Conservation (phyloP, 768 basidiomycete genomes). For the Collybia mongolica region DNA sequence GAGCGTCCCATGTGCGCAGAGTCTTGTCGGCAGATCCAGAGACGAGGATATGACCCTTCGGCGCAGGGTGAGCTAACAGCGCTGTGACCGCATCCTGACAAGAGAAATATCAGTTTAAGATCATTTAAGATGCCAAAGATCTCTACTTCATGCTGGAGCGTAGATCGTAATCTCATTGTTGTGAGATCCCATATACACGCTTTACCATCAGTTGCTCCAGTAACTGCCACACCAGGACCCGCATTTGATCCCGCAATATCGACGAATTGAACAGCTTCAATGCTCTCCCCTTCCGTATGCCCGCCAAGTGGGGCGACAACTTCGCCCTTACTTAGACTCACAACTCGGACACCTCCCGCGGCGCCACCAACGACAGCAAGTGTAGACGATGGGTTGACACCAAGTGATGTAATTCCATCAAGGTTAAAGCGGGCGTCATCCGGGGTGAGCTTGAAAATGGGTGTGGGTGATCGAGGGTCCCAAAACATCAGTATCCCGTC, state of each 20-base stretch:
- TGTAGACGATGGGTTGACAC: slow-evolving; percentile 81
- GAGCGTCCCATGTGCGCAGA: slow-evolving; percentile 90
- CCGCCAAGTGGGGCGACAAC: slow-evolving; percentile 77
- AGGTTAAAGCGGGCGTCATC: slow-evolving; percentile 74
- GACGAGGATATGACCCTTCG: slow-evolving; percentile 75
- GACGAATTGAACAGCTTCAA: slow-evolving; percentile 84
- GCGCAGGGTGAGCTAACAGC: slow-evolving; percentile 69
- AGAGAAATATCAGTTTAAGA: slow-evolving; percentile 4
- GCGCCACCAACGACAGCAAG: slow-evolving; percentile 91
- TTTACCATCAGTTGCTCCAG: slow-evolving; percentile 92
- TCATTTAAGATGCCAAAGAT: not conserved
- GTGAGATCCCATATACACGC: slow-evolving; percentile 93
- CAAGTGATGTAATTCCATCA: slow-evolving; percentile 84
- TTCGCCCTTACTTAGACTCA: slow-evolving; percentile 86
- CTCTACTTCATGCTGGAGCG: slow-evolving; percentile 77
- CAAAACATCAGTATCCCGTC: slow-evolving; percentile 84
- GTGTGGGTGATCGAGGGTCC: slow-evolving; percentile 81
- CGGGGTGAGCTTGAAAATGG: slow-evolving; percentile 77
- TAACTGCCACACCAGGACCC: slow-evolving; percentile 67
- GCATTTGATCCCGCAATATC: slow-evolving; percentile 61
- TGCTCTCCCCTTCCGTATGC: slow-evolving; percentile 83
- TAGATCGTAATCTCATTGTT: slow-evolving; percentile 81
- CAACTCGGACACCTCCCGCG: slow-evolving; percentile 80
- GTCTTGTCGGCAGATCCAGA: slow-evolving; percentile 87
- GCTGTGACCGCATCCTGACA: slow-evolving; percentile 84